Conservation (phyloP, 805 yeast species). For the Saturnispora serradocipensis region DNA sequence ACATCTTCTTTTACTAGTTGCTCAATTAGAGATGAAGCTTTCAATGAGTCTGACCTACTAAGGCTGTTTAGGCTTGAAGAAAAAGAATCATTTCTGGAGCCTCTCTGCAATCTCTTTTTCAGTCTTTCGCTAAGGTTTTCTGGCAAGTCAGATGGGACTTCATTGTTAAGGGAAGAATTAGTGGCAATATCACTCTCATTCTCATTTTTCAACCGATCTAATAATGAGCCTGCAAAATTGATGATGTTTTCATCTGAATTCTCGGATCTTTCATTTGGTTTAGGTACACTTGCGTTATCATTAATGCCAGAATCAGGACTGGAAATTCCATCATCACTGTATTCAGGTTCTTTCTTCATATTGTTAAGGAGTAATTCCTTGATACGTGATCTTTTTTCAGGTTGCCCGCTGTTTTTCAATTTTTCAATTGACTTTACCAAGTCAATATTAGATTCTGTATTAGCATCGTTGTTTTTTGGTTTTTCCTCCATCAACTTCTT, state of each 20-base stretch:
- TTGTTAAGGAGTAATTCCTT: constrained; percentile 72
- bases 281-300: not conserved
- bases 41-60: constrained; percentile 19
- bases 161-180: not conserved
- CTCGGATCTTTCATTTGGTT: not conserved
- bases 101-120: constrained; percentile 21
- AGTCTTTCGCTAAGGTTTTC: constrained; percentile 24
- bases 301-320: not conserved
- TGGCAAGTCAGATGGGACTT: constrained; percentile 1
- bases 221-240: constrained; percentile 2
- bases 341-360: constrained; percentile 45
- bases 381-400: constrained; percentile 27
- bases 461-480: constrained; percentile 35
- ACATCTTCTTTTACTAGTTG: not conserved
- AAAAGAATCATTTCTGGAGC: constrained; percentile 1
- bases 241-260: constrained; percentile 14
- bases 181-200: not conserved
- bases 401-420: constrained; percentile 77
- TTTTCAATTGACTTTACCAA: constrained; percentile 85
- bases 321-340: not conserved
- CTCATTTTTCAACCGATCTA: constrained; percentile 5
- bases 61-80: not conserved
- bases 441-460: constrained; percentile 31
- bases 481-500: constrained; percentile 27
- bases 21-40: not conserved